Percentiles rank a stretch among this genome's conserved stretches.
These are phyloP conservation scores for Hericium rajendrae DNA, from an alignment of 768 basidiomycete species.

Conservation along the genomic window DNA sequence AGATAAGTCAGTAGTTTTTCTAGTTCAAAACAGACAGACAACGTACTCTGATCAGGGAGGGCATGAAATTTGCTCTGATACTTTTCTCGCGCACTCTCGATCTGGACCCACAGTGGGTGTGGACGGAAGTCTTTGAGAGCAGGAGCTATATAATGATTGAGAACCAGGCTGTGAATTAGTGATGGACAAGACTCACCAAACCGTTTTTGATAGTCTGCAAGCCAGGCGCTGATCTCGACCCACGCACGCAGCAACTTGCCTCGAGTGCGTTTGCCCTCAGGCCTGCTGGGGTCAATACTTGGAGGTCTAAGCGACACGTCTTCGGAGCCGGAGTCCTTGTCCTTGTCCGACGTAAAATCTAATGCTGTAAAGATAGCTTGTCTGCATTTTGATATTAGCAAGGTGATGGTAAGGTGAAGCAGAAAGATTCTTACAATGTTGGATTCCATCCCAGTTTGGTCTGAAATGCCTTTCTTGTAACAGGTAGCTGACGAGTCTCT, in stretches of 20 bases:
- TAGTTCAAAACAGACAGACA: not conserved
- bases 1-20: not conserved
- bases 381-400: conserved; percentile 18
- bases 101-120: conserved; percentile 37
- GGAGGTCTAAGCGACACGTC: conserved; percentile 48
- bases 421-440: conserved; percentile 36
- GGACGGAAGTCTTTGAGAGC: conserved; percentile 35
- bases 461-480: conserved; percentile 45
- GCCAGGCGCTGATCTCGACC: conserved; percentile 67
- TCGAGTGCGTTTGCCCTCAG: conserved; percentile 41
- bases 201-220: conserved; percentile 44
- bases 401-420: not conserved
- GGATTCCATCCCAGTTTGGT: conserved; percentile 58
- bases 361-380: conserved; percentile 31
- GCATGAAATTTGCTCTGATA: conserved; percentile 68
- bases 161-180: not conserved
- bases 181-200: conserved; percentile 28
- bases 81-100: conserved; percentile 56
- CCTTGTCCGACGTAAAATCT: conserved; percentile 25
- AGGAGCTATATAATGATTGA: conserved; percentile 24
- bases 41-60: conserved; percentile 67
- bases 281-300: conserved; percentile 34
- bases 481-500: conserved; percentile 48
- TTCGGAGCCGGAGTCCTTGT: conserved; percentile 16
- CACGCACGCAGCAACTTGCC: conserved; percentile 67